Conservation (phyloP, 371 early-diverging fungal species). For the Phascolomyces articulosus region DNA sequence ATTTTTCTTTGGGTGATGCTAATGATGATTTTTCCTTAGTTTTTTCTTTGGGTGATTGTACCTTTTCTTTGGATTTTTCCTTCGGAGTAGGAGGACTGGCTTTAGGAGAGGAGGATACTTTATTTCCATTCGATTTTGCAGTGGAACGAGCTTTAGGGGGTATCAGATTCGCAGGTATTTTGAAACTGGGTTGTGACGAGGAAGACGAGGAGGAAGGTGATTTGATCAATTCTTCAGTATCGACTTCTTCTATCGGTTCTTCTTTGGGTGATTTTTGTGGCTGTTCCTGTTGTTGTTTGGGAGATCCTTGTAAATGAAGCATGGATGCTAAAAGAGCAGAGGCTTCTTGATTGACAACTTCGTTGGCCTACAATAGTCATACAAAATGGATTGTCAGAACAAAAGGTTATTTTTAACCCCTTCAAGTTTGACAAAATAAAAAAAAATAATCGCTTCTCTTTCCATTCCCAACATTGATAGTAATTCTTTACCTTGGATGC, state of each 20-base stretch:
- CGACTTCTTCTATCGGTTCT: no score
- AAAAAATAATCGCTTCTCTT: no score
- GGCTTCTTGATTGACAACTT: slow-evolving; percentile 4
- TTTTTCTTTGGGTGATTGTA: not conserved
- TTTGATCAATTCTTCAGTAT: not conserved
- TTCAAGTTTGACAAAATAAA: no score
- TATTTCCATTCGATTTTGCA: slow-evolving; percentile 6
- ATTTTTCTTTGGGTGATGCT: not conserved
- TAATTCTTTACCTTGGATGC: no score
- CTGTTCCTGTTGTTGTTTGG: not conserved
- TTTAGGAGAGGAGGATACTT: not conserved
- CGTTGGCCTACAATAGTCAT: not conserved
- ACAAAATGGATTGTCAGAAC: no score
- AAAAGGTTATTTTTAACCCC: no score
- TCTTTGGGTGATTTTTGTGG: no score
- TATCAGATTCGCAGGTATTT: slow-evolving; percentile 29
- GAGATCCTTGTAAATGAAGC: not conserved
- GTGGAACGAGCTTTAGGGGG: slow-evolving; percentile 31
- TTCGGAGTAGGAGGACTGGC: not conserved
- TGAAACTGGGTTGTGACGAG: not conserved
- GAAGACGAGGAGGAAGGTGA: not conserved
- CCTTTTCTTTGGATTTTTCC: not conserved
- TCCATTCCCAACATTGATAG: no score
- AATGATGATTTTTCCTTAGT: not conserved
- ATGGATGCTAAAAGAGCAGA: not conserved